Conservation (phyloP, 2,329 filamentous ascomycete species). For the Conoideocrella luteorostrata region DNA sequence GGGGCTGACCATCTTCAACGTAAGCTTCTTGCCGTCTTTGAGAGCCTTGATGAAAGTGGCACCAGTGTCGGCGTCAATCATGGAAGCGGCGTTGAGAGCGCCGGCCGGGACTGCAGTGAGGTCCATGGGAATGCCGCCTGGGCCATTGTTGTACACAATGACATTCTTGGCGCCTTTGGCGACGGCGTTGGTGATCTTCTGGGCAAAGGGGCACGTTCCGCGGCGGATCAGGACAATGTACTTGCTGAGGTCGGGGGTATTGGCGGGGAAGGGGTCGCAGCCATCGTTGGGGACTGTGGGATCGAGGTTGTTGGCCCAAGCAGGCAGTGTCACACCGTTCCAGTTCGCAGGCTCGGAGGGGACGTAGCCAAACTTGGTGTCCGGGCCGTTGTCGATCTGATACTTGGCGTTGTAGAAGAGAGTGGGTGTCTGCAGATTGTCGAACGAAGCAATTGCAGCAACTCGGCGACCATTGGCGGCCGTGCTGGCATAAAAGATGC, state of each 20-base stretch:
- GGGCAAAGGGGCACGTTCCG: slow-evolving; percentile 48
- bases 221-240: slow-evolving; percentile 55
- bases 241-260: slow-evolving; percentile 50
- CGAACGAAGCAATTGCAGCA: slow-evolving; percentile 43
- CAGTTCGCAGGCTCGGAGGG: slow-evolving; percentile 35
- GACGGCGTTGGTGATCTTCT: slow-evolving; percentile 47
- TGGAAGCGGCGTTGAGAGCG: slow-evolving; percentile 29
- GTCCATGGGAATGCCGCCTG: slow-evolving; percentile 27
- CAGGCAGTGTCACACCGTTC: slow-evolving; percentile 38
- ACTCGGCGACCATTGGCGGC: slow-evolving; percentile 42
- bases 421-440: slow-evolving; percentile 37
- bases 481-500: slow-evolving; percentile 43
- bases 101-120: slow-evolving; percentile 21
- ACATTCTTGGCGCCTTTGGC: slow-evolving; percentile 53
- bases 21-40: slow-evolving; percentile 35
- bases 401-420: slow-evolving; percentile 37
- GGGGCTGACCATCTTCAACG: slow-evolving; percentile 37
- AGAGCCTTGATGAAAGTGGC: slow-evolving; percentile 37
- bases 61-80: slow-evolving; percentile 36
- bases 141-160: slow-evolving; percentile 52
- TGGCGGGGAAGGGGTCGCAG: slow-evolving; percentile 44
- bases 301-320: slow-evolving; percentile 46
- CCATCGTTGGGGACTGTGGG: slow-evolving; percentile 40
- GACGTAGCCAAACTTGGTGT: slow-evolving; percentile 36
- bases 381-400: slow-evolving; percentile 27